Conservation (phyloP, 495 filamentous ascomycete genomes). For the Viridothelium virens region DNA sequence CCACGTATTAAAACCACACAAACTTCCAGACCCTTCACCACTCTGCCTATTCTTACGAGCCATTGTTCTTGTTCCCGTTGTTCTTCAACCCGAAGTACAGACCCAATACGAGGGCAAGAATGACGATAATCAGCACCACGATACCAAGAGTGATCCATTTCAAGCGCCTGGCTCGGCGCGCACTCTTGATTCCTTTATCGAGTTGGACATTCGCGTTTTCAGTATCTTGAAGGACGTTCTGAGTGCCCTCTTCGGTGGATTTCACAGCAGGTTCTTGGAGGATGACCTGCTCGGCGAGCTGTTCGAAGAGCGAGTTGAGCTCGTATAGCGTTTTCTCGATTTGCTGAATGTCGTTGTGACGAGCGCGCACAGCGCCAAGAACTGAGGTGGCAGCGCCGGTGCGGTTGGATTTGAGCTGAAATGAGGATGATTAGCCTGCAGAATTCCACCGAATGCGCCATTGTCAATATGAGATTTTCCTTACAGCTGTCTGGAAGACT, state of each 20-base stretch:
- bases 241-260: slow-evolving; percentile 48
- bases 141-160: slow-evolving; percentile 66
- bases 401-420: slow-evolving; percentile 61
- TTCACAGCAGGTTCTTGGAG: slow-evolving; percentile 52
- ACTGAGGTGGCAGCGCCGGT: slow-evolving; percentile 55
- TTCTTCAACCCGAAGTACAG: slow-evolving; percentile 36
- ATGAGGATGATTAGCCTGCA: slow-evolving; percentile 16
- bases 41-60: background rate
- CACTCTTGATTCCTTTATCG: slow-evolving; percentile 51
- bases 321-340: slow-evolving; percentile 62
- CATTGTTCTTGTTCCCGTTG: slow-evolving; percentile 11
- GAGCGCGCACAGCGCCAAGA: slow-evolving; percentile 64
- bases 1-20: slow-evolving; percentile 1
- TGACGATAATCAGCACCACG: slow-evolving; percentile 40
- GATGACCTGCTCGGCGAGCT: slow-evolving; percentile 58
- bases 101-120: slow-evolving; percentile 38
- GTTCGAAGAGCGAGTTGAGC: slow-evolving; percentile 56
- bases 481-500: slow-evolving; percentile 67
- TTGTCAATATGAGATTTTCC: slow-evolving; percentile 26
- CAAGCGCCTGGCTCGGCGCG: slow-evolving; percentile 50
- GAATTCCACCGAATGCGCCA: slow-evolving; percentile 3
- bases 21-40: background rate
- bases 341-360: slow-evolving; percentile 65
- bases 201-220: slow-evolving; percentile 54
- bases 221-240: slow-evolving; percentile 50